Percentiles rank a stretch among this genome's conserved stretches.
Conservation (phyloP, 2,329 filamentous ascomycete genomes). For the Exutisphaerella laricina region DNA sequence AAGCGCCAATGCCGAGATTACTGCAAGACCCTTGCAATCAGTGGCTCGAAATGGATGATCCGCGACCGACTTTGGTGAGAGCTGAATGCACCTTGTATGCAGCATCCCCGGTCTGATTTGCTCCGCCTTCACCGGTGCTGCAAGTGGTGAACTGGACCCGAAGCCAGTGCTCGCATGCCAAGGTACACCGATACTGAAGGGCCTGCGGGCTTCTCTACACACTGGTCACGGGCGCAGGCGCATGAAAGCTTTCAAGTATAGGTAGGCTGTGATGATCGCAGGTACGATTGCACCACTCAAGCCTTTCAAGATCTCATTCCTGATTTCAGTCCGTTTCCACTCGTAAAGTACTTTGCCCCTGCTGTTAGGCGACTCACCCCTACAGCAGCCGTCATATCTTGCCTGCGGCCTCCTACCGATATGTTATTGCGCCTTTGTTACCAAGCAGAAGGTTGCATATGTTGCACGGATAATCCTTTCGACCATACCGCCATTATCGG, state of each 20-base stretch:
- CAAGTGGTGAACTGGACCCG: background rate
- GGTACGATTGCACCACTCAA: background rate
- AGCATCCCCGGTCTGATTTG: conserved; percentile 2
- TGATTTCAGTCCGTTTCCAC: background rate
- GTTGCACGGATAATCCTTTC: background rate
- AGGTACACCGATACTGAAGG: conserved; percentile 9
- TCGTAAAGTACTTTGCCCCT: conserved; percentile 1
- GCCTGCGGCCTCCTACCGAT: background rate
- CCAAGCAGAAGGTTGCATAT: background rate
- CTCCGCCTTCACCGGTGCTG: conserved; percentile 5
- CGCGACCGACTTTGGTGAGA: background rate
- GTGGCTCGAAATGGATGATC: background rate
- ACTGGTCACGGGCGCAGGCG: background rate
- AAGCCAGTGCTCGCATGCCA: background rate
- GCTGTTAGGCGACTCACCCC: background rate
- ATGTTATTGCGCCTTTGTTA: background rate
- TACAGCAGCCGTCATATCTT: background rate
- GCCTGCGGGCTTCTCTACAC: conserved; percentile 6
- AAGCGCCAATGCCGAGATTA: background rate
- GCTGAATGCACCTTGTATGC: background rate
- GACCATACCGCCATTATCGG: background rate
- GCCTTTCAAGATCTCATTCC: background rate
- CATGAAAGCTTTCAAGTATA: conserved; percentile 4
- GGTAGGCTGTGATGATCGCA: conserved; percentile 3
- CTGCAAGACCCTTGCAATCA: background rate